Conservation (phyloP, 2,329 filamentous ascomycete species). For the Pestalotiopsis sp. region DNA sequence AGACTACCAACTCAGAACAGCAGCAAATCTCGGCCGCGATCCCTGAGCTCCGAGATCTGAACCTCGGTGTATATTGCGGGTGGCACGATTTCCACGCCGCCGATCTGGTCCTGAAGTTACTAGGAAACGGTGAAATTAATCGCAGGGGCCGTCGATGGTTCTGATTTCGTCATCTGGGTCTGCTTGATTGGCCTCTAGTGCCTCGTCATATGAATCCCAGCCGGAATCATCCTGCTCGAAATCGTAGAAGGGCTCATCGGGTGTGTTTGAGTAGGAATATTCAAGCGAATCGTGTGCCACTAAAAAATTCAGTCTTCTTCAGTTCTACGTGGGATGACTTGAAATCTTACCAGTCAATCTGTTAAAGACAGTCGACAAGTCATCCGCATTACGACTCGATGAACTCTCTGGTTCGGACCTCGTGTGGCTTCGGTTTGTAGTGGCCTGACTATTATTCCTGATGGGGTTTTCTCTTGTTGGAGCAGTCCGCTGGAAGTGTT, state of each 20-base stretch:
- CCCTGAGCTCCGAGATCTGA: no score
- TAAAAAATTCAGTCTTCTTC: neutral
- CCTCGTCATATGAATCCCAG: constrained; percentile 3
- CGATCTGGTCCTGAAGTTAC: no score
- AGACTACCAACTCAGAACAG: no score
- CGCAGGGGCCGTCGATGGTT: neutral
- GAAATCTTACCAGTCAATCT: neutral
- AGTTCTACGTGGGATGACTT: neutral
- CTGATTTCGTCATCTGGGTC: neutral
- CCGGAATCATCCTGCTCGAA: neutral
- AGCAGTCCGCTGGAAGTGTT: neutral
- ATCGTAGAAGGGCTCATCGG: neutral
- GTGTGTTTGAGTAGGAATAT: neutral
- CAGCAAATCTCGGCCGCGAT: no score
- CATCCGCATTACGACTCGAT: neutral
- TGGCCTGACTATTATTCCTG: neutral
- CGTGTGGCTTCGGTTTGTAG: no score
- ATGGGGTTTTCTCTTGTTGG: neutral
- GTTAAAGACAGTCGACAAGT: neutral
- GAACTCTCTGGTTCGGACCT: neutral
- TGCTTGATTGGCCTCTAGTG: neutral
- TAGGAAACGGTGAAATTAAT: neutral
- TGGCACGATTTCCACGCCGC: no score
- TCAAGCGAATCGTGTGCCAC: neutral
- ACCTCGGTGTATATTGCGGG: no score